Percentiles rank a stretch among this genome's conserved stretches.
Conservation (phyloP, 2,329 filamentous ascomycete genomes). For the Apiospora kogelbergensis region DNA sequence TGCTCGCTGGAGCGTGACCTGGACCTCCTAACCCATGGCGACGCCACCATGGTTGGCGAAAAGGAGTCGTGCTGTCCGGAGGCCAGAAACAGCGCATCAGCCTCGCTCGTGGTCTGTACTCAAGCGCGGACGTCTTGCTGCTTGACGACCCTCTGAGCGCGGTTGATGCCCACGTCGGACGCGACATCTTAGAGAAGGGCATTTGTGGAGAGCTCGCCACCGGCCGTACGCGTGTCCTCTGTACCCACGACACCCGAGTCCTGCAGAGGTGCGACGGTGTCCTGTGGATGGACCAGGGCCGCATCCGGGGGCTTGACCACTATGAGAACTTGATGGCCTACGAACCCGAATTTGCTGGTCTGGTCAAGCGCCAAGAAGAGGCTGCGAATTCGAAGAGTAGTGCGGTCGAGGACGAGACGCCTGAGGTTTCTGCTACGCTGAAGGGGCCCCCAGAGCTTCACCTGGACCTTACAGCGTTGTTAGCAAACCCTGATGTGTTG, state of each 20-base stretch:
- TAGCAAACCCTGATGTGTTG: too few species aligned
- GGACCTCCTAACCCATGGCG: conserved; percentile 81
- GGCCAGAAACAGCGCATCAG: conserved; percentile 62
- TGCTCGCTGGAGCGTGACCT: conserved; percentile 81
- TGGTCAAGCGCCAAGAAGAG: conserved; percentile 50
- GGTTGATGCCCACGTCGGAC: conserved; percentile 64
- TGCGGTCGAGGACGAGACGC: conserved; percentile 49
- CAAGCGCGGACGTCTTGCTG: conserved; percentile 68
- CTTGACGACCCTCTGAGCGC: conserved; percentile 73
- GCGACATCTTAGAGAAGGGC: conserved; percentile 82
- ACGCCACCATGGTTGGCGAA: conserved; percentile 64
- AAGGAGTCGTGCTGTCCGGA: conserved; percentile 46
- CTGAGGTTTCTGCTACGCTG: conserved; percentile 13
- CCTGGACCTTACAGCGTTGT: conserved; percentile 36
- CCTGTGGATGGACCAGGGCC: conserved; percentile 65
- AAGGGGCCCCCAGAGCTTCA: conserved; percentile 30
- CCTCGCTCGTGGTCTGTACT: conserved; percentile 66
- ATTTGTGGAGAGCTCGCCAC: conserved; percentile 76
- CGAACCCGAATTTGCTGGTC: conserved; percentile 57
- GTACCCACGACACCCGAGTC: conserved; percentile 73
- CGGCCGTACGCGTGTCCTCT: conserved; percentile 81
- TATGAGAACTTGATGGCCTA: conserved; percentile 63
- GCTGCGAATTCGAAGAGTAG: background rate
- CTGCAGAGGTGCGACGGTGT: conserved; percentile 67
- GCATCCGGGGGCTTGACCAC: conserved; percentile 61